Base-by-base conservation (phyloP, 106 monocot species). In the Dioscorea alata region DNA sequence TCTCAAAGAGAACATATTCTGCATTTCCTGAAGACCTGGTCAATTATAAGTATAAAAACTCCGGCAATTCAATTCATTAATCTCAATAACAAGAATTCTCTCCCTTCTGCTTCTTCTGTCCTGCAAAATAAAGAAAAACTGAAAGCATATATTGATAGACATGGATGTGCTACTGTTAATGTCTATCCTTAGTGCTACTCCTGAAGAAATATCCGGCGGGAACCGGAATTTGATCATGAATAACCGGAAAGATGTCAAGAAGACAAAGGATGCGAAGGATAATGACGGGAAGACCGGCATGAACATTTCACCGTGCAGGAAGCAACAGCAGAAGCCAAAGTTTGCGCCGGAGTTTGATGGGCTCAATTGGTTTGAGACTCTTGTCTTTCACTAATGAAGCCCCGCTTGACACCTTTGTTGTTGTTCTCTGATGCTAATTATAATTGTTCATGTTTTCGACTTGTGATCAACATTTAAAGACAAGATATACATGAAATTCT, bases 151-250 rank as follows among this genome's bases (percentile, higher is more conserved):
- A 21, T n/a, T 20, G 14, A 10, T n/a, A 48, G 14, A 10, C 20
- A 75, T 78, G 77, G 77, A 71, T 17, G 66, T 66, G 49, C 71
- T 71, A 15, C 33, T 76, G 53, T 49, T 54, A 17, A 64, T 70
- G 69, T 76, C 69, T 13, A 59, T 76, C 54, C 50, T 70, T 16
- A 76, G 76, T 54, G 51, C 63, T 3, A 25, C 20, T 21, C 66
- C 50, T 8, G 66, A 49, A 10, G 66, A 66, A 4, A 23, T 34
- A 56, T 18, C n/a, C 19, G 4, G 54, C 19, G 54, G 54, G 19
- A 2, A 15, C 5, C n/a, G 54, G 19, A 19, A 15, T 18, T 16
- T 63, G 14, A 31, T 63, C 32, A 33, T 10, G 16, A 17, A 63
- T 33, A 5, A 18, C 42, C 10, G 42, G 42, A 42, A 42, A 42